Conservation (phyloP, 257 asterid genomes). For the Nicotiana sylvestris region DNA sequence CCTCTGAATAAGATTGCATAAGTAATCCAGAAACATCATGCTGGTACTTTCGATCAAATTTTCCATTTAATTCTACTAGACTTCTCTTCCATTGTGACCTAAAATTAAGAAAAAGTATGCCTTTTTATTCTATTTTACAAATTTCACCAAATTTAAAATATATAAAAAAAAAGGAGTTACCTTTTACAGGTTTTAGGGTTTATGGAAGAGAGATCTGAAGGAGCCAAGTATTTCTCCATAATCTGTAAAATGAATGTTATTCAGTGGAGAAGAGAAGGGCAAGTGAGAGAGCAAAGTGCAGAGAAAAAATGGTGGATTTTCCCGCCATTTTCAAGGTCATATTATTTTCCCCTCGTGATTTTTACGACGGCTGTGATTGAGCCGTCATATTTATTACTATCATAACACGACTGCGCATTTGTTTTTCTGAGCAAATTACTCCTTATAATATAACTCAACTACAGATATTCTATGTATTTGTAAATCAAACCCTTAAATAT, state of each 20-base stretch:
- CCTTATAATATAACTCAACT: no score
- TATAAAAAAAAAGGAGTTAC: conserved; percentile 20
- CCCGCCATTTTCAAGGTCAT: neutral
- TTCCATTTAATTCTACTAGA: conserved; percentile 63
- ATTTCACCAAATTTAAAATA: neutral
- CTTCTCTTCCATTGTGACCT: conserved; percentile 73
- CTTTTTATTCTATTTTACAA: neutral
- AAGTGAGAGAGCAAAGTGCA: neutral
- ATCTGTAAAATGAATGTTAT: neutral
- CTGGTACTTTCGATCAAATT: conserved; percentile 48
- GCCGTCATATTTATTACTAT: no score
- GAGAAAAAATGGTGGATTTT: neutral
- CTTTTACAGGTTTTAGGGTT: conserved; percentile 36
- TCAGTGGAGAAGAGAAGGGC: neutral
- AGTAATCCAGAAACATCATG: conserved; percentile 46
- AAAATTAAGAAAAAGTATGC: neutral
- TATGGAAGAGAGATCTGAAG: conserved; percentile 28
- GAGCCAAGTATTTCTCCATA: conserved; percentile 58
- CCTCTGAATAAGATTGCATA: conserved; percentile 72
- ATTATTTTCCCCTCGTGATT: no score
- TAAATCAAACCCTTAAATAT: no score
- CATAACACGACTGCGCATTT: no score
- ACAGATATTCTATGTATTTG: no score
- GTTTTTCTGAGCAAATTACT: no score
- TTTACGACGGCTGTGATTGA: no score